Base-by-base conservation (phyloP, 352 stramenopile species). In the Saprolegnia diclina region DNA sequence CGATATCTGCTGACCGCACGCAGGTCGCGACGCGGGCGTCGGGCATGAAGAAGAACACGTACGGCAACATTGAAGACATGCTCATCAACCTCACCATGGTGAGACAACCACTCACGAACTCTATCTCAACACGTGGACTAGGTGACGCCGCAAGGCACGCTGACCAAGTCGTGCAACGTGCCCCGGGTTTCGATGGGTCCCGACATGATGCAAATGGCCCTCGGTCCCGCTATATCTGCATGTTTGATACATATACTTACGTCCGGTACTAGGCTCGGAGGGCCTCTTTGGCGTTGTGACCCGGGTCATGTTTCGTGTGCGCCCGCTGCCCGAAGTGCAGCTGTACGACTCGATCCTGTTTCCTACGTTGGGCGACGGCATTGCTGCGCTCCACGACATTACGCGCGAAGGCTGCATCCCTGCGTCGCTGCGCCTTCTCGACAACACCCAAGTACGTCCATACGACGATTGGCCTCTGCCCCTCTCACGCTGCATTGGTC, bases 21-120 rank as follows among this genome's bases (percentile, higher is more conserved):
- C 32, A 70, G 63, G 45, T 97, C 46, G 91, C 92, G 0, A 98
- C 91, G 4, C 88, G 90, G 70, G 89, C 91, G 21, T 97, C 90
- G 1, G 93, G 91, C 10, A 98, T 98, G 93, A 97, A 97, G 77
- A 94, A 96, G 75, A 97, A 96, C 66, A 80, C 77, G 40, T 97
- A 98, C 70, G 93, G 93, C 32, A 98, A 98, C 64, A 98, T 98
- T 72, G 93, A 98, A 74, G 91, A 97, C 70, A 79, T 98, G 22
- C 86, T 96, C 19, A 79, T 94, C 9, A 91, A 92, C 70, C 73
- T 96, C 26, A 89, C 84, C 56, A 86, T 82, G 32, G 82, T 48
- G 1, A 16, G 44, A n/a, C 7, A 29, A 22, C 6, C 76, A 77
- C 50, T 54, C 13, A 56, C 7, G 38, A 19, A 55, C 53, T 16